Conservation (phyloP, 352 stramenopile genomes). For the Phytophthora cryptogea region DNA sequence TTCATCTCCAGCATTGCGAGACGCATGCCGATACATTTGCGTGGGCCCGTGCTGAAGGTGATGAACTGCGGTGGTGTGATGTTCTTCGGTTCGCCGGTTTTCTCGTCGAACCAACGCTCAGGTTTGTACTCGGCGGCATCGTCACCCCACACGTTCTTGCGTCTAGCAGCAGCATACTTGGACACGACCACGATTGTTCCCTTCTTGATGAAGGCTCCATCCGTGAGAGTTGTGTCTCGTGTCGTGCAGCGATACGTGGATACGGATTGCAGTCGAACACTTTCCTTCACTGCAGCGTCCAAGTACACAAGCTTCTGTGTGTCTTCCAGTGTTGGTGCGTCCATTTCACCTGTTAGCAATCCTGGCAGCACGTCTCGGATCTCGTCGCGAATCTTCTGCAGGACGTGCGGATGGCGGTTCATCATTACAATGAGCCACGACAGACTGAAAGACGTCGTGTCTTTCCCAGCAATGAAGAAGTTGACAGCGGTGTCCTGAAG, state of each 20-base stretch:
- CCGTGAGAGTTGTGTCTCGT: slow-evolving; percentile 40
- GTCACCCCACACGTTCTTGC: slow-evolving; percentile 43
- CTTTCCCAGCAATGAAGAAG: slow-evolving; percentile 58
- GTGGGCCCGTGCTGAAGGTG: slow-evolving; percentile 49
- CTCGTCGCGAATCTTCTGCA: slow-evolving; percentile 41
- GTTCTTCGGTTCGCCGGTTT: slow-evolving; percentile 28
- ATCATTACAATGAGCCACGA: slow-evolving; percentile 64
- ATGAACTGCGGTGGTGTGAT: slow-evolving; percentile 51
- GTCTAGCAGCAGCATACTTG: slow-evolving; percentile 47
- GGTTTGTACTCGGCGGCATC: slow-evolving; percentile 35
- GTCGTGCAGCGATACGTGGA: slow-evolving; percentile 23
- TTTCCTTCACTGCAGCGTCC: slow-evolving; percentile 61
- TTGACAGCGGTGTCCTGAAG: slow-evolving; percentile 61
- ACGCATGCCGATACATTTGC: slow-evolving; percentile 49
- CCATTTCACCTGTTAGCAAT: slow-evolving; percentile 21
- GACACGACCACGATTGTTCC: slow-evolving; percentile 45
- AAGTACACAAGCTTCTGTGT: slow-evolving; percentile 56
- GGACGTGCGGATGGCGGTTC: slow-evolving; percentile 40
- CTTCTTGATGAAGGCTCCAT: slow-evolving; percentile 52
- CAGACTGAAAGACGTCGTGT: slow-evolving; percentile 55
- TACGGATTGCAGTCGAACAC: slow-evolving; percentile 46
- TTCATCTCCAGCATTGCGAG: slow-evolving; percentile 52
- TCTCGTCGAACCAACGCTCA: slow-evolving; percentile 52
- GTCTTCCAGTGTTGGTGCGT: slow-evolving; percentile 40
- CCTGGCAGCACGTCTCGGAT: slow-evolving; percentile 25